Percentiles rank a stretch among this genome's conserved stretches.
phyloP scores from a whole-genome alignment of 1,139 yeast genomes.

The Nematodospora anomalae region DNA sequence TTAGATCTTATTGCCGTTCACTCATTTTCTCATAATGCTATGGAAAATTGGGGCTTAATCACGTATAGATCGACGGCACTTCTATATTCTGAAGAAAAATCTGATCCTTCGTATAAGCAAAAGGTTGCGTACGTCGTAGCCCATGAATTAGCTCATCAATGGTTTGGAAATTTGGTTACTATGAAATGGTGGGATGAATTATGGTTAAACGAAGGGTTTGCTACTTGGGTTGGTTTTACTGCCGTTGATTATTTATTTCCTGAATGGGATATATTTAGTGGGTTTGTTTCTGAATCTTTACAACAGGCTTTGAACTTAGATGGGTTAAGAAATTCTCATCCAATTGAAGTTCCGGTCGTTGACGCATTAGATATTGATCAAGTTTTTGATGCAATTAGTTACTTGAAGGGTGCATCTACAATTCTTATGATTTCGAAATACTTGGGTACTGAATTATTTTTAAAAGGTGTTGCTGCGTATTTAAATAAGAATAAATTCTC shows the following conservation, averaged over 20 bases:
- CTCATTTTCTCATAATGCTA: slow-evolving; percentile 76
- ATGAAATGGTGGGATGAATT: slow-evolving; percentile 68
- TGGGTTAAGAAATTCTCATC: slow-evolving; percentile 55
- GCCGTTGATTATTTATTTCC: slow-evolving; percentile 54
- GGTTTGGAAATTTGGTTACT: slow-evolving; percentile 64
- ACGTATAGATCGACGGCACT: slow-evolving; percentile 81
- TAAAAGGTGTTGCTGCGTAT: slow-evolving; percentile 71
- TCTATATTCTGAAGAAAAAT: slow-evolving; percentile 62
- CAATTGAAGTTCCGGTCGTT: slow-evolving; percentile 75
- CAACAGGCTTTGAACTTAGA: slow-evolving; percentile 55
- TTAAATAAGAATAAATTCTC: slow-evolving; percentile 69
- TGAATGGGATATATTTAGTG: slow-evolving; percentile 59
- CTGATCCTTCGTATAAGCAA: slow-evolving; percentile 67
- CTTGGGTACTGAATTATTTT: slow-evolving; percentile 64
- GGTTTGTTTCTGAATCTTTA: slow-evolving; percentile 51
- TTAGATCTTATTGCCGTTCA: slow-evolving; percentile 76
- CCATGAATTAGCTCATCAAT: slow-evolving; percentile 81
- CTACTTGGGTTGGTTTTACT: slow-evolving; percentile 57
- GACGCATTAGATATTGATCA: slow-evolving; percentile 83
- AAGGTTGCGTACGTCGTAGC: slow-evolving; percentile 86
- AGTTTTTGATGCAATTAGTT: slow-evolving; percentile 81
- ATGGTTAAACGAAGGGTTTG: slow-evolving; percentile 65
- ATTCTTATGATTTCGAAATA: slow-evolving; percentile 70
- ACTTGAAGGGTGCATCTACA: slow-evolving; percentile 77
- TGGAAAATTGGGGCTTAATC: slow-evolving; percentile 90